phyloP scores from a whole-genome alignment of 2,329 filamentous ascomycete species.

The Aspergillus jensenii region DNA sequence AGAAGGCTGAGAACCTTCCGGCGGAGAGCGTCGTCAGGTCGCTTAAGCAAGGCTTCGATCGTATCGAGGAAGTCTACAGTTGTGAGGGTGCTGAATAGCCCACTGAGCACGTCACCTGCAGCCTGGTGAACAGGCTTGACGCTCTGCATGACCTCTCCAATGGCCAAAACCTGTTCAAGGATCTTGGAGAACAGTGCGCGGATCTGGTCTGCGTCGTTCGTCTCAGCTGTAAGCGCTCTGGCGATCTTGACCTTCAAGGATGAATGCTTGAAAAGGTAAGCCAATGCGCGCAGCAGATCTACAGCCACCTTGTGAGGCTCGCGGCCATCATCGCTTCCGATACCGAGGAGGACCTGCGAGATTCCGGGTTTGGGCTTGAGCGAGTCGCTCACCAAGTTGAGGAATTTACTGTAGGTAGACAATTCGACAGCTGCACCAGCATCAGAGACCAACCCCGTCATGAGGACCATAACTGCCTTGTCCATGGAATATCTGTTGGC shows the following conservation, averaged over 20 bases:
- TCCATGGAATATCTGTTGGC: slow-evolving; percentile 84
- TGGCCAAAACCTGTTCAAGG: slow-evolving; percentile 62
- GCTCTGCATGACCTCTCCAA: slow-evolving; percentile 57
- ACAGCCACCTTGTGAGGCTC: slow-evolving; percentile 42
- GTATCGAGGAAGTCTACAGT: slow-evolving; percentile 87
- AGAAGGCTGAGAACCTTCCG: slow-evolving; percentile 79
- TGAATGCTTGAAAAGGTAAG: slow-evolving; percentile 42
- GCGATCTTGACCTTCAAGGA: slow-evolving; percentile 42
- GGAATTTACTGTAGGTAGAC: slow-evolving; percentile 69
- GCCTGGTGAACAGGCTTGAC: slow-evolving; percentile 40
- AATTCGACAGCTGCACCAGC: slow-evolving; percentile 77
- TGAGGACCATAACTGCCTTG: slow-evolving; percentile 71
- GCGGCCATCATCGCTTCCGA: slow-evolving; percentile 52
- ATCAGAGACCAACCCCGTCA: slow-evolving; percentile 68
- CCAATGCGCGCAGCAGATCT: slow-evolving; percentile 43
- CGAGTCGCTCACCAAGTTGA: slow-evolving; percentile 73
- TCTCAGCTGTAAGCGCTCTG: slow-evolving; percentile 35
- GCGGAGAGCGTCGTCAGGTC: slow-evolving; percentile 71
- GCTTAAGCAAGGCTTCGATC: slow-evolving; percentile 76
- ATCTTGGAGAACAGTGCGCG: slow-evolving; percentile 69
- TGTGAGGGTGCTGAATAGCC: slow-evolving; percentile 79
- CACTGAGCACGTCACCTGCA: slow-evolving; percentile 69
- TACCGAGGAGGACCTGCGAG: slow-evolving; percentile 69
- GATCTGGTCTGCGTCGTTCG: slow-evolving; percentile 61
- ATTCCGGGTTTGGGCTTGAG: slow-evolving; percentile 72